phyloP scores from a whole-genome alignment of 768 basidiomycete genomes.

The Tubosaeta sp. region DNA sequence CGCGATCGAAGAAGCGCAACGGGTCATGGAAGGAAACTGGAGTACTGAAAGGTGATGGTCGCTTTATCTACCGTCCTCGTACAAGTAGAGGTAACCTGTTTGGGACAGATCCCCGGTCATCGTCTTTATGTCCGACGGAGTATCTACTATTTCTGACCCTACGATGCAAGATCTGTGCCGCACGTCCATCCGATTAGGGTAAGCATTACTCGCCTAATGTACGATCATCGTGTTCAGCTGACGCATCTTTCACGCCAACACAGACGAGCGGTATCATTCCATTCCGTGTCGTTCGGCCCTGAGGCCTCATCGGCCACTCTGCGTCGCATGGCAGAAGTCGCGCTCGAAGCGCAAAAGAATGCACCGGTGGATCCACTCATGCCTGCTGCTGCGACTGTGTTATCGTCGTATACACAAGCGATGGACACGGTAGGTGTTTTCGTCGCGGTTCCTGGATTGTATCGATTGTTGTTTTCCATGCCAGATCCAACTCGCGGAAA shows the following conservation, averaged over 20 bases:
- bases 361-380: conserved; percentile 38
- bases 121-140: conserved; percentile 45
- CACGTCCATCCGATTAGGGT: conserved; percentile 19
- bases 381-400: conserved; percentile 30
- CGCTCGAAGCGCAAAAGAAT: conserved; percentile 41
- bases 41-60: neutral
- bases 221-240: neutral
- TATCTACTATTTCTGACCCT: conserved; percentile 39
- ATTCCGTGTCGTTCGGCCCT: conserved; percentile 25
- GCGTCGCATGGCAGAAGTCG: conserved; percentile 50
- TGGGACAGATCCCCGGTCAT: conserved; percentile 26
- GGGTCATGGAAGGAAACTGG: too few species aligned
- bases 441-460: neutral
- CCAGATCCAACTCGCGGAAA: conserved; percentile 52
- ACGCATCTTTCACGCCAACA: neutral
- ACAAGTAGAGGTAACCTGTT: neutral
- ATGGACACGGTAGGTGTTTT: conserved; percentile 42
- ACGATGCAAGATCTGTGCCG: conserved; percentile 27
- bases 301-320: conserved; percentile 25
- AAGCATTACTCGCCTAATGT: neutral
- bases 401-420: conserved; percentile 48
- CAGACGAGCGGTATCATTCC: conserved; percentile 52
- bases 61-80: neutral
- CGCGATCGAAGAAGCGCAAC: too few species aligned
- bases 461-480: too few species aligned